Conservation (phyloP, 306 rosid species). For the Corylus americana region DNA sequence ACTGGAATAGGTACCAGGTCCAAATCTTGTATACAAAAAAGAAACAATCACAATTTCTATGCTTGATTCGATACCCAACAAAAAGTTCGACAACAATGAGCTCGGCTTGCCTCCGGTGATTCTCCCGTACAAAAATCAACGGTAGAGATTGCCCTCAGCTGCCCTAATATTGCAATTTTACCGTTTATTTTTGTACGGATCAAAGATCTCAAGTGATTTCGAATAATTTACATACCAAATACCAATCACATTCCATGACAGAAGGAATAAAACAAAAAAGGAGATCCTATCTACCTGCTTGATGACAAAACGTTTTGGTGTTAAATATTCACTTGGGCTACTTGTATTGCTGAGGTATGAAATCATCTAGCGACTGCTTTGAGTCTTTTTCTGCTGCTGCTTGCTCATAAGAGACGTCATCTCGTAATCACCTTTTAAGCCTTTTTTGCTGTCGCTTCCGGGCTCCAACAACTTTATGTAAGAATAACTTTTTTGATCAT, state of each 20-base stretch:
- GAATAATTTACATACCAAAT: neutral
- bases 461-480: neutral
- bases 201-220: neutral
- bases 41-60: neutral
- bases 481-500: neutral
- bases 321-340: neutral
- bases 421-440: neutral
- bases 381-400: neutral
- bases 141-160: no score
- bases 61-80: neutral
- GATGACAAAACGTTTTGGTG: neutral
- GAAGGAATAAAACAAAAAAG: neutral
- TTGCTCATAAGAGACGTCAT: neutral
- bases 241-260: neutral
- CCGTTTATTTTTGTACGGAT: neutral
- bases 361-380: neutral
- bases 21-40: neutral
- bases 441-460: neutral
- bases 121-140: no score
- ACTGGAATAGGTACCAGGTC: neutral
- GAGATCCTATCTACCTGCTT: neutral
- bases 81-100: no score
- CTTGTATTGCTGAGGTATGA: constrained; percentile 6
- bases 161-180: no score
- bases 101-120: no score